Conservation (phyloP, 805 yeast genomes). For the Teunomyces stri region DNA sequence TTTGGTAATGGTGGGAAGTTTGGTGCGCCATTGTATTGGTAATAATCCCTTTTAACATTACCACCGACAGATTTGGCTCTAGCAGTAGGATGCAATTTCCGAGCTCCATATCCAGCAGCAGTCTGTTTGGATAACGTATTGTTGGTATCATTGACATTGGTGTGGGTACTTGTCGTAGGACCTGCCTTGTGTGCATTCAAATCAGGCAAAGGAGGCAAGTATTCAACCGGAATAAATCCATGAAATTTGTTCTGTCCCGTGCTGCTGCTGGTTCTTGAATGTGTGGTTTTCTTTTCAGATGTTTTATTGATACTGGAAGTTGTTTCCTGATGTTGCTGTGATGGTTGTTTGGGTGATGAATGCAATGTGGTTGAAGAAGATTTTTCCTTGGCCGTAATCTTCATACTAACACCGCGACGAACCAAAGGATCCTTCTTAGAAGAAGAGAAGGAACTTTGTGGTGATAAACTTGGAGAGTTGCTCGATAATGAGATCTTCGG, state of each 20-base stretch:
- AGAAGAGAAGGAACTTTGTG: slow-evolving; percentile 12
- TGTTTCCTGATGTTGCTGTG: slow-evolving; percentile 2
- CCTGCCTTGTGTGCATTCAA: slow-evolving; percentile 25
- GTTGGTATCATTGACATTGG: background rate
- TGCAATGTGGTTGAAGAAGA: slow-evolving; percentile 22
- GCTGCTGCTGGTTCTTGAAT: slow-evolving; percentile 6
- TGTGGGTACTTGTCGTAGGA: background rate
- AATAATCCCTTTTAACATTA: slow-evolving; percentile 66
- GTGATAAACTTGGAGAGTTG: slow-evolving; percentile 13
- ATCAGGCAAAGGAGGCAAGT: slow-evolving; percentile 45
- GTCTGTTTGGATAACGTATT: slow-evolving; percentile 6
- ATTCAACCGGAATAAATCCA: slow-evolving; percentile 43
- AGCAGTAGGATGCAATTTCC: slow-evolving; percentile 71
- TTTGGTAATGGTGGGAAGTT: slow-evolving; percentile 47
- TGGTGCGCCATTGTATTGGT: slow-evolving; percentile 21
- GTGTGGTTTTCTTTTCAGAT: slow-evolving; percentile 6
- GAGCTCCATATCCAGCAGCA: slow-evolving; percentile 12
- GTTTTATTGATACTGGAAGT: background rate
- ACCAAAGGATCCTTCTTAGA: slow-evolving; percentile 40
- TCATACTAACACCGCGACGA: slow-evolving; percentile 62
- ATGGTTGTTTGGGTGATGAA: slow-evolving; percentile 8
- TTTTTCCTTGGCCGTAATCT: slow-evolving; percentile 57
- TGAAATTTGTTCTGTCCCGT: slow-evolving; percentile 23
- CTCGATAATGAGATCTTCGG: slow-evolving; percentile 11
- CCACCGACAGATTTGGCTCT: slow-evolving; percentile 84